Conservation (phyloP, 768 basidiomycete genomes). For the Steccherinum ochraceum region DNA sequence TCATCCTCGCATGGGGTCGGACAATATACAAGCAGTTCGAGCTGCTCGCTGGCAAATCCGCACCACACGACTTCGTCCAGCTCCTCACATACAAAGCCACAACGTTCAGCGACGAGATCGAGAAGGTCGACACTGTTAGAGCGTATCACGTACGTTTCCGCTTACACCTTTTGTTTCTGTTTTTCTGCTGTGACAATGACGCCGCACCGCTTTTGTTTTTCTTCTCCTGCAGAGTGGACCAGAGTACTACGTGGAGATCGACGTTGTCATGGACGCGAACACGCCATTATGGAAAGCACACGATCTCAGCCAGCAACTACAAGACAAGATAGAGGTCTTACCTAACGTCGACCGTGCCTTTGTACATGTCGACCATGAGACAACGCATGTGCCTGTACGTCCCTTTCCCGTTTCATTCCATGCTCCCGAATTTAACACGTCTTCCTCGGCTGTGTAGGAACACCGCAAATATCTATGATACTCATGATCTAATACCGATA, state of each 20-base stretch:
- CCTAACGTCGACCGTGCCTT: slow-evolving; percentile 91
- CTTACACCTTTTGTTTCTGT: neutral
- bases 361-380: slow-evolving; percentile 93
- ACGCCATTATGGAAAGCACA: slow-evolving; percentile 90
- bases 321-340: slow-evolving; percentile 84
- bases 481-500: neutral
- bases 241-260: slow-evolving; percentile 93
- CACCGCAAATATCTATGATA: slow-evolving; percentile 32
- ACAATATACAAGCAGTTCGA: slow-evolving; percentile 81
- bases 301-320: slow-evolving; percentile 76
- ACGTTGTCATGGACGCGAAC: slow-evolving; percentile 85
- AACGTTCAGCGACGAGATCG: slow-evolving; percentile 84
- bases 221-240: slow-evolving; percentile 73
- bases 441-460: slow-evolving; percentile 25
- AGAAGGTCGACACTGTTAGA: slow-evolving; percentile 84
- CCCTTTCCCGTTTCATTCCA: slow-evolving; percentile 1
- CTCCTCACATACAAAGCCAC: slow-evolving; percentile 87
- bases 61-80: slow-evolving; percentile 85
- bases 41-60: slow-evolving; percentile 86
- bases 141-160: slow-evolving; percentile 84
- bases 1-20: slow-evolving; percentile 70
- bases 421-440: slow-evolving; percentile 1
- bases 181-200: slow-evolving; percentile 5
- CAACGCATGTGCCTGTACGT: slow-evolving; percentile 65
- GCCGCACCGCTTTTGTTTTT: slow-evolving; percentile 2